phyloP scores from a whole-genome alignment of 371 early-diverging fungal genomes.

The Saksenaea vasiformis region DNA sequence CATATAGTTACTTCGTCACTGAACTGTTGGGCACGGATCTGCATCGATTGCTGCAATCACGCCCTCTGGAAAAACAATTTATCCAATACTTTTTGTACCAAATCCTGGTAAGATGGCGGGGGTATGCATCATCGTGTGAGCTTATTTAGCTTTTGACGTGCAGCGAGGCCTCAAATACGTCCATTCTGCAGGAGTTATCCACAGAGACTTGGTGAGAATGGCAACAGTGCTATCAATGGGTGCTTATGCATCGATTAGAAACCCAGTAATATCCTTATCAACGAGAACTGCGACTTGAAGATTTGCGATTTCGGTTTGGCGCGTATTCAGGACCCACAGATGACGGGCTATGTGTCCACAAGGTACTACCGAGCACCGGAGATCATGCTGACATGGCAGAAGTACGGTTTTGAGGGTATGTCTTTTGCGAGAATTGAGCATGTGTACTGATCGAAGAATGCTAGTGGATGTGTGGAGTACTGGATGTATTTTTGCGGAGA shows the following conservation, averaged over 20 bases:
- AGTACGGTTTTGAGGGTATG: constrained; percentile 91
- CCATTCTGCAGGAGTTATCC: constrained; percentile 94
- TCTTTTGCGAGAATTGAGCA: not conserved
- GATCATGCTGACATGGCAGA: constrained; percentile 98
- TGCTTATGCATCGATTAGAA: constrained; percentile 54
- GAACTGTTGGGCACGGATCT: constrained; percentile 94
- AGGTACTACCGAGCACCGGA: constrained; percentile 99
- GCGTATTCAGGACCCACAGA: constrained; percentile 89
- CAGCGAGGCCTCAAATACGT: constrained; percentile 89
- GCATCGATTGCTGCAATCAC: constrained; percentile 84
- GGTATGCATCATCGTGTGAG: not conserved
- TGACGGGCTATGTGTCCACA: constrained; percentile 97
- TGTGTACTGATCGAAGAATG: not conserved
- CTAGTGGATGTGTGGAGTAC: constrained; percentile 98
- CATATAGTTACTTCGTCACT: constrained; percentile 86
- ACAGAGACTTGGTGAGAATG: constrained; percentile 82
- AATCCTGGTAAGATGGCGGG: constrained; percentile 65
- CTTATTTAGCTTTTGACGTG: not conserved
- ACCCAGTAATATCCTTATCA: constrained; percentile 94
- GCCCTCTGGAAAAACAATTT: constrained; percentile 90
- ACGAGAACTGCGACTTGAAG: constrained; percentile 95
- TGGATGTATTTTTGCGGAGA: constrained; percentile 99
- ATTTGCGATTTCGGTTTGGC: constrained; percentile 98
- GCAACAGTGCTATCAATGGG: not conserved
- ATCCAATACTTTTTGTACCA: constrained; percentile 96